Evolutionary conservation across 202 grass and related monocot species (phyloP), one percentile per base, ranked within the genome.

Genomic region (Panicum virgatum): DNA sequence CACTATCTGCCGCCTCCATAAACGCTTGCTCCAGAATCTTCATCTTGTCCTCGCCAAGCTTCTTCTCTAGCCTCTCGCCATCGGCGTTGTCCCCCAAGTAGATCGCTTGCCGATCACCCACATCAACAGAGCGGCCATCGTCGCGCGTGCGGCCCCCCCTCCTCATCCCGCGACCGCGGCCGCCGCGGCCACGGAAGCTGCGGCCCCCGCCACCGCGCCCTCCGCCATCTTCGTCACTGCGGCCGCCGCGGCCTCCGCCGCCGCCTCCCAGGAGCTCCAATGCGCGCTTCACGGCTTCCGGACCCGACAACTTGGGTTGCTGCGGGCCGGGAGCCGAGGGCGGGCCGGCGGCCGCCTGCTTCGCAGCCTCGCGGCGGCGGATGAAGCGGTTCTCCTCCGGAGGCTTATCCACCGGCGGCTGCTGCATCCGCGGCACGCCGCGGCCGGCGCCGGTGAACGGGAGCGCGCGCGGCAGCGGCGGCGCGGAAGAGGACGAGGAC

Each of bases 351-450:
- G 74, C 43, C 3, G 68, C 16, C 68, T 72, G 69, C 45, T 50
- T 51, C 22, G 16, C 69, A 27, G n/a, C 85, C 52, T 85, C 74
- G 26, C 63, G 84, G 12, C 62, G 81, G 23, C 82, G 79, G 45
- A 95, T 72, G 70, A 90, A 92, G 4, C 92, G 88, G n/a, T 95
- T 93, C 88, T 88, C 87, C 15, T 96, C 85, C 36, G 36, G 76
- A 48, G 77, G 30, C 7, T 25, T 73, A 22, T 62, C 52, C n/a
- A 16, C 66, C 0, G 85, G 36, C 0, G 74, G 65, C 27, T 75
- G 73, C 25, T 63, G 53, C 30, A 34, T 16, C 5, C 66, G 64
- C 11, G 84, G 89, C 50, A 50, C 19, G 46, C 92, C 92, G 67
- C 90, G 86, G 56, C 92, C 96, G 10, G 86, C 80, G 62, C 92